Evolutionary conservation across 352 stramenopile species (phyloP).

Genomic region (Phytophthora foliorum): DNA sequence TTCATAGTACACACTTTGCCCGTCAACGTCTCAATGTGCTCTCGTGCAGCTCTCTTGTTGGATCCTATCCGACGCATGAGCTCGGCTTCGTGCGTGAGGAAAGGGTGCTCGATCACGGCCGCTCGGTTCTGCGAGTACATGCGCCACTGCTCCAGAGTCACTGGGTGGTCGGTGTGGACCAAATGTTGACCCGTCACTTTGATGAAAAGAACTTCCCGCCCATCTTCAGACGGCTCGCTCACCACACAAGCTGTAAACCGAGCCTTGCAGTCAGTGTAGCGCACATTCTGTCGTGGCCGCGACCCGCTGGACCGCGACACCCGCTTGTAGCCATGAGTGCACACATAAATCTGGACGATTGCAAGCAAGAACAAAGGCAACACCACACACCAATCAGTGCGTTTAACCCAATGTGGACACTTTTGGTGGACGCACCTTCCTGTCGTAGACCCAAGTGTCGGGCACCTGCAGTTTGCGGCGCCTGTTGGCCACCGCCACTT

Average conservation of each 20-base stretch:
- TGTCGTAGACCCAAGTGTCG: constrained; percentile 70
- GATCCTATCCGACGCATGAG: constrained; percentile 76
- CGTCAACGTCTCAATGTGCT: constrained; percentile 73
- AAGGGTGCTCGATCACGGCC: constrained; percentile 74
- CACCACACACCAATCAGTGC: not conserved
- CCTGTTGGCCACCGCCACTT: constrained; percentile 78
- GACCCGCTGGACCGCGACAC: constrained; percentile 69
- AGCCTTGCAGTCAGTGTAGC: constrained; percentile 75
- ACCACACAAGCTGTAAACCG: constrained; percentile 73
- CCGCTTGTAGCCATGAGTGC: constrained; percentile 78
- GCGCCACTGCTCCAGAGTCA: constrained; percentile 74
- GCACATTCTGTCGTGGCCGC: constrained; percentile 73
- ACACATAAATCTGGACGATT: constrained; percentile 67
- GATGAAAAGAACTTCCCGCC: constrained; percentile 66
- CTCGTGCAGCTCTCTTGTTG: constrained; percentile 68
- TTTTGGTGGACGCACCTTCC: constrained; percentile 51
- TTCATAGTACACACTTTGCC: constrained; percentile 85
- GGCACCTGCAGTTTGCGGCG: constrained; percentile 77
- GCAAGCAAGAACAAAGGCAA: not conserved
- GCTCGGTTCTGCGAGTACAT: constrained; percentile 86
- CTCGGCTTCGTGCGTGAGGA: constrained; percentile 77
- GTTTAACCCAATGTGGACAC: constrained; percentile 8
- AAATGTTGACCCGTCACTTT: constrained; percentile 71
- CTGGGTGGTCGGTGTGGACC: constrained; percentile 71
- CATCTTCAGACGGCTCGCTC: constrained; percentile 59